phyloP scores from a whole-genome alignment of 2,329 filamentous ascomycete species.

The Ophiocordyceps camponoti-rufipedis region DNA sequence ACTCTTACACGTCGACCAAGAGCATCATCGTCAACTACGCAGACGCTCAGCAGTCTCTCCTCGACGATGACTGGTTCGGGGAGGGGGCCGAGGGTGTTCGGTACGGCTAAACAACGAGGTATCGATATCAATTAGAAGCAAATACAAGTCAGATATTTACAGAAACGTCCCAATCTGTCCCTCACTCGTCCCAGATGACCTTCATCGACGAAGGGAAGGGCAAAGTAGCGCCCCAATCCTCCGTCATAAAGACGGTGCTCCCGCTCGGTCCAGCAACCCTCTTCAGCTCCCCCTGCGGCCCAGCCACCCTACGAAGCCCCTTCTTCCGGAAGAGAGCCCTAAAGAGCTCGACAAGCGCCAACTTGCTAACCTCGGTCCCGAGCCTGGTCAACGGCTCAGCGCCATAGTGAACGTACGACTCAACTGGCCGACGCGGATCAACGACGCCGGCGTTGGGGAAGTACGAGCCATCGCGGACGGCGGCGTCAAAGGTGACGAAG shows the following conservation, averaged over 20 bases:
- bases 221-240: slow-evolving; percentile 38
- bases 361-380: slow-evolving; percentile 38
- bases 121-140: no score
- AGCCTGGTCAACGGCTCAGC: slow-evolving; percentile 44
- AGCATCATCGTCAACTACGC: slow-evolving; percentile 56
- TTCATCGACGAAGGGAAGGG: slow-evolving; percentile 35
- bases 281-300: slow-evolving; percentile 49
- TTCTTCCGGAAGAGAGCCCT: slow-evolving; percentile 42
- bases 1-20: slow-evolving; percentile 40
- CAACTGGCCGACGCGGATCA: slow-evolving; percentile 42
- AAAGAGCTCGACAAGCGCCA: slow-evolving; percentile 50
- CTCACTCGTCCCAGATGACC: slow-evolving; percentile 24
- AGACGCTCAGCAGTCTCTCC: slow-evolving; percentile 28
- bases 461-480: slow-evolving; percentile 33
- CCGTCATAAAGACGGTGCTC: slow-evolving; percentile 42
- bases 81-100: slow-evolving; percentile 33
- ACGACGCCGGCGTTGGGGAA: slow-evolving; percentile 46
- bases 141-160: no score
- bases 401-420: slow-evolving; percentile 46
- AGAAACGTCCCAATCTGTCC: neutral
- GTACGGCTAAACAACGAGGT: slow-evolving; percentile 9
- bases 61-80: slow-evolving; percentile 49
- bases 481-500: slow-evolving; percentile 41
- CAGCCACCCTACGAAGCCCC: slow-evolving; percentile 41
- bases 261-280: slow-evolving; percentile 38